A percentile compares a stretch with the other conserved stretches of the same genome.
phyloP scores from a whole-genome alignment of 192 early-diverging fungal species.

The Radiomyces spectabilis region DNA sequence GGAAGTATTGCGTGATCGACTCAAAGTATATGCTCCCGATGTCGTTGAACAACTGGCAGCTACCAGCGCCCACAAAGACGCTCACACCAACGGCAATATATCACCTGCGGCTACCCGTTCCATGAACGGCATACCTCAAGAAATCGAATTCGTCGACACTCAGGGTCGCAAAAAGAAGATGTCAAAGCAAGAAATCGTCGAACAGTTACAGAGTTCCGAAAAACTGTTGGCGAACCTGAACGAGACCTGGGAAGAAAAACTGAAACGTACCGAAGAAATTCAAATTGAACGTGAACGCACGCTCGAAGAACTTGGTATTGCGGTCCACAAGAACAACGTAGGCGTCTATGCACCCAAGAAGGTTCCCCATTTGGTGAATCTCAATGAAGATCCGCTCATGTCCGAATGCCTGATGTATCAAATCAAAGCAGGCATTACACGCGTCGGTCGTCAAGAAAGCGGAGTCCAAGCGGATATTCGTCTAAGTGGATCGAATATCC shows the following conservation, averaged over 20 bases:
- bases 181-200: constrained; percentile 41
- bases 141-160: constrained; percentile 17
- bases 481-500: constrained; percentile 36
- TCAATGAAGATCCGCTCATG: constrained; percentile 71
- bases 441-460: constrained; percentile 39
- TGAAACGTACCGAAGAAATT: constrained; percentile 53
- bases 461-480: constrained; percentile 35
- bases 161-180: constrained; percentile 19
- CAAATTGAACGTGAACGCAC: constrained; percentile 51
- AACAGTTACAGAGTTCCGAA: constrained; percentile 63
- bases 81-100: not conserved
- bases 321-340: constrained; percentile 44
- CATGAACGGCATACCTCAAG: constrained; percentile 9
- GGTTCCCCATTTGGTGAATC: constrained; percentile 66
- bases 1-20: constrained; percentile 36
- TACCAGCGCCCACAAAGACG: constrained; percentile 12
- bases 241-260: constrained; percentile 68
- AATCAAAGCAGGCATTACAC: constrained; percentile 53
- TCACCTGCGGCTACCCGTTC: constrained; percentile 1
- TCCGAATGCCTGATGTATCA: constrained; percentile 74
- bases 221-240: constrained; percentile 70
- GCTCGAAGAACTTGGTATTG: constrained; percentile 61
- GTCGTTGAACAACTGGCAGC: constrained; percentile 25
- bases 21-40: constrained; percentile 31
- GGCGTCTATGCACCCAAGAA: constrained; percentile 60